These are phyloP conservation scores for Amesomyces nigricolor DNA, from an alignment of 2,329 filamentous ascomycete genomes.

Conservation along the genomic window DNA sequence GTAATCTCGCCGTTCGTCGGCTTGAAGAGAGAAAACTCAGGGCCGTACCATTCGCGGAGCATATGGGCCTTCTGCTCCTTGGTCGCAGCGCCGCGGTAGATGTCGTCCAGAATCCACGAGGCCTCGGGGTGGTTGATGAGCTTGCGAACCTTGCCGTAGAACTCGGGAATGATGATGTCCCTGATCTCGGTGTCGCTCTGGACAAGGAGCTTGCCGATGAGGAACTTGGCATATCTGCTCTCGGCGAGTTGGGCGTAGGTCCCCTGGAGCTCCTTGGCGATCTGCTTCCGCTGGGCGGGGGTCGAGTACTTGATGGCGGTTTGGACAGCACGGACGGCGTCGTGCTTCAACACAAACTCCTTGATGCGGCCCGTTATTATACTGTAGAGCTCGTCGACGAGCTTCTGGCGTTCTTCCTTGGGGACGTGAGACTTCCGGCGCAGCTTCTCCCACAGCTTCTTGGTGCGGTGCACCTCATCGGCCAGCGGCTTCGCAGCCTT, in stretches of 20 bases:
- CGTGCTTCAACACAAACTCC: conserved; percentile 97
- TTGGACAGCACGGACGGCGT: conserved; percentile 93
- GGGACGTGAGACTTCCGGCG: conserved; percentile 91
- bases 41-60: conserved; percentile 91
- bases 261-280: conserved; percentile 79
- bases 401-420: conserved; percentile 76
- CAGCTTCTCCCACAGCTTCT: conserved; percentile 95
- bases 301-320: conserved; percentile 95
- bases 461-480: conserved; percentile 79
- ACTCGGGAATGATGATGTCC: conserved; percentile 85
- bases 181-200: conserved; percentile 82
- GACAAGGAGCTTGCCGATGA: conserved; percentile 93
- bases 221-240: conserved; percentile 94
- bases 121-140: conserved; percentile 95
- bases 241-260: conserved; percentile 81
- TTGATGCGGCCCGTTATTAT: conserved; percentile 89
- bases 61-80: conserved; percentile 79
- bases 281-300: conserved; percentile 74
- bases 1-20: conserved; percentile 48
- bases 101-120: conserved; percentile 95
- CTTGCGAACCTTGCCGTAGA: conserved; percentile 87
- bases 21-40: conserved; percentile 82
- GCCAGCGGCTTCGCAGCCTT: conserved; percentile 91
- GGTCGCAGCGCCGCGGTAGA: conserved; percentile 84
- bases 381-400: conserved; percentile 82